phyloP scores from a whole-genome alignment of 1,284 basidiomycete genomes.

The Cryptococcus jaspeensis region DNA sequence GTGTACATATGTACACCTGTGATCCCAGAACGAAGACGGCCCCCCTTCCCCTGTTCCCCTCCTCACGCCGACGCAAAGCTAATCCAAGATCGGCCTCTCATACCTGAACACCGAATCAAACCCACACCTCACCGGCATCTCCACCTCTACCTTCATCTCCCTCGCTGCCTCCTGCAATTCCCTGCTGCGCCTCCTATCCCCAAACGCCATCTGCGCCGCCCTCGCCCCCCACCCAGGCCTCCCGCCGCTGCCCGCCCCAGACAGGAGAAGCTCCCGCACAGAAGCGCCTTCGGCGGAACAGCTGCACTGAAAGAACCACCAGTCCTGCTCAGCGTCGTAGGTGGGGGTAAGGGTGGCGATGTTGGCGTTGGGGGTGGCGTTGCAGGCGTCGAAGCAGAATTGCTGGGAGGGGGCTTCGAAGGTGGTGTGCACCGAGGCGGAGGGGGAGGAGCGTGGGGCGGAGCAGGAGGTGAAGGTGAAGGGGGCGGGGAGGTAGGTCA shows the following conservation, averaged over 20 bases:
- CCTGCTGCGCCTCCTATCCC: neutral
- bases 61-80: too few relatives aligned
- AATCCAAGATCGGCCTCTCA: neutral
- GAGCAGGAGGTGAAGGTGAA: constrained; percentile 4
- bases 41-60: too few relatives aligned
- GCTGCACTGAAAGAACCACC: neutral
- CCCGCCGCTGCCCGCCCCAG: too few relatives aligned
- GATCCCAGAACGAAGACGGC: too few relatives aligned
- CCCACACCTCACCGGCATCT: neutral
- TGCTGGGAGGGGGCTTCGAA: neutral
- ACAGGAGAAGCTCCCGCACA: too few relatives aligned
- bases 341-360: neutral
- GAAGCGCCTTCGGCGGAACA: neutral
- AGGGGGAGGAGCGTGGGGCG: neutral
- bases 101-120: neutral
- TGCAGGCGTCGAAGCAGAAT: neutral
- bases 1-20: too few relatives aligned
- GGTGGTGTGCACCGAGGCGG: neutral
- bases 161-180: too few relatives aligned
- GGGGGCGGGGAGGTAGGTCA: constrained; percentile 4
- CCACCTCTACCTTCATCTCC: too few relatives aligned
- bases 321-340: constrained; percentile 1
- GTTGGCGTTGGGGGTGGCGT: neutral
- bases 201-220: neutral
- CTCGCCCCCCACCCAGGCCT: too few relatives aligned